A percentile compares a stretch with the other conserved stretches of the same genome.
Evolutionary conservation across 2,329 filamentous ascomycete species (phyloP).

Genomic region (Trematosphaeria pertusa): DNA sequence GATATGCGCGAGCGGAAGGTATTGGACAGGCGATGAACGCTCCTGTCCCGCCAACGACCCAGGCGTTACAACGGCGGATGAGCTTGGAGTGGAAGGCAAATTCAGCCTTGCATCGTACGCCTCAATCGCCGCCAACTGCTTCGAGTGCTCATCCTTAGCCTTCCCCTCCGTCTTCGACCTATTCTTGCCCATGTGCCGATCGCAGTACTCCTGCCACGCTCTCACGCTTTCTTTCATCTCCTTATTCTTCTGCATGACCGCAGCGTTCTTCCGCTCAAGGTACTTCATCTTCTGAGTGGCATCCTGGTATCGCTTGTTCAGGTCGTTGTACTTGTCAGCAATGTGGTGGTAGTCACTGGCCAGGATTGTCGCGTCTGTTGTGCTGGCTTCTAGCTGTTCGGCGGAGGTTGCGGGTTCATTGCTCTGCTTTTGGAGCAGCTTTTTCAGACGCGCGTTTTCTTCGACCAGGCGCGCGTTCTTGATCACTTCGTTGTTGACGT

Average conservation of each 20-base stretch:
- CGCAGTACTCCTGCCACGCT: conserved; percentile 47
- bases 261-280: conserved; percentile 39
- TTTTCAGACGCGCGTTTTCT: conserved; percentile 33
- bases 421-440: conserved; percentile 18
- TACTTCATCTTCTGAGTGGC: conserved; percentile 38
- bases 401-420: conserved; percentile 5
- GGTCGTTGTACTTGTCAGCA: conserved; percentile 37
- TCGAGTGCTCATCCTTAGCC: conserved; percentile 15
- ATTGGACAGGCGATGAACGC: conserved; percentile 27
- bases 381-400: conserved; percentile 4
- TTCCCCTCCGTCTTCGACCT: conserved; percentile 24
- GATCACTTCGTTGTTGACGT: conserved; percentile 33
- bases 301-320: conserved; percentile 41
- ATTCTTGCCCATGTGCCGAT: conserved; percentile 35
- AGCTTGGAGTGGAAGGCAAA: conserved; percentile 32
- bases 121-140: conserved; percentile 8
- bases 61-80: conserved; percentile 22
- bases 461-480: conserved; percentile 33
- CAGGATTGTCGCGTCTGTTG: conserved; percentile 12
- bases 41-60: conserved; percentile 15
- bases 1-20: conserved; percentile 8
- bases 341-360: conserved; percentile 36
- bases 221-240: conserved; percentile 50
- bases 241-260: conserved; percentile 45
- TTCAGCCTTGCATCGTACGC: conserved; percentile 18